Evolutionary conservation across 805 yeast genomes (phyloP), one percentile per base, ranked within the genome.

Genomic region (Saturnispora bothae): DNA sequence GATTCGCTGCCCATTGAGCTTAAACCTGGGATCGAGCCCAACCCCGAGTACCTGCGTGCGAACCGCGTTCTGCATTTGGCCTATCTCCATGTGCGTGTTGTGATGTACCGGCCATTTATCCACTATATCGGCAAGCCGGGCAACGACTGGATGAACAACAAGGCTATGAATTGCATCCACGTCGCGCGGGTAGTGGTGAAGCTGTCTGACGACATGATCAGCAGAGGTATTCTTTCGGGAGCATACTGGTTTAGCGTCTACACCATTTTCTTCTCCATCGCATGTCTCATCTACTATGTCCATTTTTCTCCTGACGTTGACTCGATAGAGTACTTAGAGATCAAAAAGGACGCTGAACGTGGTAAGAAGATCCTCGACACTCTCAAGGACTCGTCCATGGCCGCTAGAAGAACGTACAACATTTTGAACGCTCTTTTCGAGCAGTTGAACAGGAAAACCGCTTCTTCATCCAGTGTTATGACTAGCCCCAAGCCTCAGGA

Each of bases 181-280:
- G 85, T 83, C 8, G 88, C 95, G 0, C 66, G 92, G 41, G 74
- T 80, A 49, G 94, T 83, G 21, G 86, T 86, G 14, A 77, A 78
- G 49, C 56, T 84, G 40, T 85, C 95, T 0, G 76, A 81, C 48
- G 85, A 80, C 51, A 75, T 86, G 85, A 76, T 81, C 44, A 69
- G 73, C 46, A 73, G 76, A 44, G 68, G 78, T 41, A 66, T 83
- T 56, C 62, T 86, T 28, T 73, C 78, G 46, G 95, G 95, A 1
- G 82, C 92, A 2, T 88, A 86, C 53, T 85, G 95, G 95, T 86
- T 84, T 53, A 77, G 92, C 5, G 81, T 83, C 52, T 86, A 86
- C 56, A 83, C 95, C 0, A 79, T 86, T 4, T 86, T 85, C 55
- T 84, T 83, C 59, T 78, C 94, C 3, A 85, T 85, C 43, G 94